Conservation (phyloP, 345 rosid genomes). For the Hevea brasiliensis region DNA sequence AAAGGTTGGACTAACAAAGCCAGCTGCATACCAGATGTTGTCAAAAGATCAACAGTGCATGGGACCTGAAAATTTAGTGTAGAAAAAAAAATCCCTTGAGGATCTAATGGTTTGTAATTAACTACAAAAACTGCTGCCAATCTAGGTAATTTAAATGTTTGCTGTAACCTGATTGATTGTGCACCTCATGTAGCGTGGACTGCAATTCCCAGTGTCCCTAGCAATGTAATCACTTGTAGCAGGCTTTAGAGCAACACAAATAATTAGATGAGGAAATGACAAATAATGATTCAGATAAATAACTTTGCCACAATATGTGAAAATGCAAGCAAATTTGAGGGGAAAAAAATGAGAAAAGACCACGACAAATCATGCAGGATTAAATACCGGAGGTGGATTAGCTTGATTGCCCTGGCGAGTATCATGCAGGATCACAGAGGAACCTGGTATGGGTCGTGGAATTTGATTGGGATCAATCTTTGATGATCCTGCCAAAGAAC, state of each 20-base stretch:
- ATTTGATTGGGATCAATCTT: constrained; percentile 81
- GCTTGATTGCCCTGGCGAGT: constrained; percentile 12
- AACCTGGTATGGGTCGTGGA: constrained; percentile 57
- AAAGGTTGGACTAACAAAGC: constrained; percentile 21
- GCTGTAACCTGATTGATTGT: constrained; percentile 24
- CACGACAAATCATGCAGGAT: not conserved
- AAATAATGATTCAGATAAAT: not conserved
- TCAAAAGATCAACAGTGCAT: constrained; percentile 21
- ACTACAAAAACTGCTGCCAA: not conserved
- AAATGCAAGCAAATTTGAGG: not conserved
- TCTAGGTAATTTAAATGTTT: not conserved
- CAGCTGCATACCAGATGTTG: constrained; percentile 19
- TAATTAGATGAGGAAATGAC: not conserved
- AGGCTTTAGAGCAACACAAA: constrained; percentile 4
- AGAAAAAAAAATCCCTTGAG: not conserved
- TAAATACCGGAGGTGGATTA: constrained; percentile 20
- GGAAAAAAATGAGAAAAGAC: not conserved
- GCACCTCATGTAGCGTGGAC: constrained; percentile 30
- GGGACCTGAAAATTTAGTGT: constrained; percentile 12
- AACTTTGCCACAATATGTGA: too few species aligned
- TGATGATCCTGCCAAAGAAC: constrained; percentile 58
- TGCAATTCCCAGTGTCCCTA: constrained; percentile 27
- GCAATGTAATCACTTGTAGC: constrained; percentile 17
- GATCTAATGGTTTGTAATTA: not conserved
- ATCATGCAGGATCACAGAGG: constrained; percentile 18